phyloP scores from a whole-genome alignment of 2,329 filamentous ascomycete genomes.

The Aspergillus ibericus region DNA sequence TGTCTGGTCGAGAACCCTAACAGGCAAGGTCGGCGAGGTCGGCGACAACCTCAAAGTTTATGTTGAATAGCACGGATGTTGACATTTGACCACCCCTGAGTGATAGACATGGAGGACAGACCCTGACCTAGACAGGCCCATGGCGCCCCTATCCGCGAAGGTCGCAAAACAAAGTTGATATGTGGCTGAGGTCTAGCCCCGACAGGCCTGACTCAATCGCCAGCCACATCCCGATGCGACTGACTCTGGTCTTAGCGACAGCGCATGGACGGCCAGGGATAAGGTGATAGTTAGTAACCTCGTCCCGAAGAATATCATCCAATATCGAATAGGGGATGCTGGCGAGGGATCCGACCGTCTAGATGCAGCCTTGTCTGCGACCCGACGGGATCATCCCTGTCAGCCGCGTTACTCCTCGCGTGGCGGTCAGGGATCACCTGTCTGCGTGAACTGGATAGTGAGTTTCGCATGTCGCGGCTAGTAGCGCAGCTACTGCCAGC shows the following conservation, averaged over 20 bases:
- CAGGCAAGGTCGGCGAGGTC: neutral
- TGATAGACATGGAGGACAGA: neutral
- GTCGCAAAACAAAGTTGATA: neutral
- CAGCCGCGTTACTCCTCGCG: conserved; percentile 18
- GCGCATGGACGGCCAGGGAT: conserved; percentile 7
- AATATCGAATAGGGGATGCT: too few relatives aligned
- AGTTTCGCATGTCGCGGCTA: neutral
- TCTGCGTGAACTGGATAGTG: neutral
- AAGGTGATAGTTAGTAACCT: neutral
- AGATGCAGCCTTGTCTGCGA: conserved; percentile 13
- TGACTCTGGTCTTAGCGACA: conserved; percentile 6
- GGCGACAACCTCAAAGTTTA: neutral
- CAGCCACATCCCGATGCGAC: conserved; percentile 12
- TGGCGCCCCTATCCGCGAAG: neutral
- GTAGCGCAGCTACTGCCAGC: neutral
- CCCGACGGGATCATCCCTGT: conserved; percentile 15
- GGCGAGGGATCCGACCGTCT: neutral
- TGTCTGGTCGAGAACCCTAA: neutral
- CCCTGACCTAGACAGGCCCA: neutral
- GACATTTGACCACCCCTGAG: neutral
- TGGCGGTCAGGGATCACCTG: conserved; percentile 31
- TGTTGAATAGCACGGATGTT: neutral
- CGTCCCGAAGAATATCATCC: neutral
- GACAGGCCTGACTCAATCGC: conserved; percentile 7
- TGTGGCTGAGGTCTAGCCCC: neutral